These are phyloP conservation scores for Toxoplasma gondii DNA, from an alignment of 169 alveolate species.

Conservation along the genomic window DNA sequence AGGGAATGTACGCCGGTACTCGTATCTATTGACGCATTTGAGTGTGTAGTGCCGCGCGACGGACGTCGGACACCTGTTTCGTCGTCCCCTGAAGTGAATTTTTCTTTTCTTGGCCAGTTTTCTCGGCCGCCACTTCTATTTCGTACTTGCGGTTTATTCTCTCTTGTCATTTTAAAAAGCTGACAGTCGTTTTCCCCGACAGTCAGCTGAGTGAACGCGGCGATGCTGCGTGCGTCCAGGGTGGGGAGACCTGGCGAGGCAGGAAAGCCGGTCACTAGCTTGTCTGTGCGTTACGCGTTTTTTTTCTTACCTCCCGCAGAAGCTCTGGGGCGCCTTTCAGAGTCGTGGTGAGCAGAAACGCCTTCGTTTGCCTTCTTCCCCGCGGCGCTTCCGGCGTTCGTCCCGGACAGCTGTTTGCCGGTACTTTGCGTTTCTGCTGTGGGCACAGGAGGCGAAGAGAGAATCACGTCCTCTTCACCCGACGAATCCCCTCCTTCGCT, in stretches of 20 bases:
- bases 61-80: too few relatives aligned
- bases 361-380: neutral
- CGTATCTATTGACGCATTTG: too few relatives aligned
- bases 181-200: too few relatives aligned
- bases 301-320: neutral
- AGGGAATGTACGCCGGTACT: too few relatives aligned
- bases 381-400: neutral
- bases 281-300: neutral
- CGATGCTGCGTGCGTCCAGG: neutral
- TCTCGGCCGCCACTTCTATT: too few relatives aligned
- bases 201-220: neutral
- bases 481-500: neutral
- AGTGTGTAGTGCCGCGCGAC: too few relatives aligned
- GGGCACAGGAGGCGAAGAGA: constrained; percentile 14
- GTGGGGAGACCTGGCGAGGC: neutral
- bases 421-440: neutral
- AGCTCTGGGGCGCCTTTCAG: neutral
- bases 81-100: too few relatives aligned
- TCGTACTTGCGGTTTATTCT: too few relatives aligned
- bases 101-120: too few relatives aligned
- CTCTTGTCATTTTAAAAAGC: too few relatives aligned
- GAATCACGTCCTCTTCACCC: neutral
- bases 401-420: neutral
- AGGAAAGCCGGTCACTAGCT: neutral
- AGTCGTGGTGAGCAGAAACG: neutral